phyloP scores from a whole-genome alignment of 495 filamentous ascomycete genomes.

The Aspergillus bertholletiae region DNA sequence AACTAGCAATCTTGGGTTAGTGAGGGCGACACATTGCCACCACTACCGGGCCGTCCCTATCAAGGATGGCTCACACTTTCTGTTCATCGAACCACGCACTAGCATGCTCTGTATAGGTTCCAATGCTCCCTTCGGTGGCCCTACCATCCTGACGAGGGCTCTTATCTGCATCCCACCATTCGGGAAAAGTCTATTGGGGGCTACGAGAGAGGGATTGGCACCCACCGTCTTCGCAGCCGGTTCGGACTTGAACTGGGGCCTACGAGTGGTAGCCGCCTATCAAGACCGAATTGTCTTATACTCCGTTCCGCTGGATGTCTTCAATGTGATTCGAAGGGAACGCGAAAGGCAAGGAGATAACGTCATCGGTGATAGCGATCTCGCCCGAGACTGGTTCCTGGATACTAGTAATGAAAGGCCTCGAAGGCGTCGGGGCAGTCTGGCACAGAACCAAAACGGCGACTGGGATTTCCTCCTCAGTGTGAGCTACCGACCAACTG shows the following conservation, averaged over 20 bases:
- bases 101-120: slow-evolving; percentile 61
- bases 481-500: slow-evolving; percentile 30
- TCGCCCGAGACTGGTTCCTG: slow-evolving; percentile 31
- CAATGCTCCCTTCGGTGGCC: slow-evolving; percentile 58
- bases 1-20: slow-evolving; percentile 25
- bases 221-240: slow-evolving; percentile 56
- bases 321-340: slow-evolving; percentile 41
- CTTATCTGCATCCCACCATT: slow-evolving; percentile 39
- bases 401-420: slow-evolving; percentile 27
- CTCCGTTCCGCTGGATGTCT: slow-evolving; percentile 60
- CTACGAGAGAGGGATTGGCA: slow-evolving; percentile 35
- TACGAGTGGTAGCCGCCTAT: slow-evolving; percentile 60
- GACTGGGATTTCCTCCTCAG: slow-evolving; percentile 41
- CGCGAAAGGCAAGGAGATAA: slow-evolving; percentile 31
- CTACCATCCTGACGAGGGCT: slow-evolving; percentile 43
- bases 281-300: slow-evolving; percentile 55
- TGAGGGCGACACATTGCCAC: slow-evolving; percentile 49
- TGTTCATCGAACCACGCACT: slow-evolving; percentile 65
- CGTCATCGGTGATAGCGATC: slow-evolving; percentile 35
- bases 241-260: slow-evolving; percentile 57
- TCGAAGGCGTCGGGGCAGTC: slow-evolving; percentile 27
- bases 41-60: slow-evolving; percentile 67
- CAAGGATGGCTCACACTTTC: slow-evolving; percentile 64
- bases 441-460: slow-evolving; percentile 35
- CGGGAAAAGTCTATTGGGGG: slow-evolving; percentile 24